These are phyloP conservation scores for Euphorbia celastroides DNA, from an alignment of 441 rosid genomes.

Conservation along the genomic window DNA sequence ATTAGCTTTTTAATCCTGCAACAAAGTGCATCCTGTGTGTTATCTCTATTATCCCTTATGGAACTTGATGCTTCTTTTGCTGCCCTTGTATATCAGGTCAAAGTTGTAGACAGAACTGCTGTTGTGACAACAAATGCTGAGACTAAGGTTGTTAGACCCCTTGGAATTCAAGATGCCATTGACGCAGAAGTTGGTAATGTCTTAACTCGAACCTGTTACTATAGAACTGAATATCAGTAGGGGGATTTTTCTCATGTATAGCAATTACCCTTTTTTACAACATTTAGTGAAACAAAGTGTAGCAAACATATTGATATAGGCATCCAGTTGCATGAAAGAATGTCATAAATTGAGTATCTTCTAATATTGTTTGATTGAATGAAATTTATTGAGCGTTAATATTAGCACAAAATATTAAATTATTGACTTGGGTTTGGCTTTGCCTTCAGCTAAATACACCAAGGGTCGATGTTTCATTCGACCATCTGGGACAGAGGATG, in stretches of 20 bases:
- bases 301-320: too few relatives aligned
- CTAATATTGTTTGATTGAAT: neutral
- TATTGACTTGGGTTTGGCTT: slow-evolving; percentile 1
- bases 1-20: neutral
- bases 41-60: neutral
- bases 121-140: slow-evolving; percentile 71
- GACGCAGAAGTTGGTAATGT: slow-evolving; percentile 54
- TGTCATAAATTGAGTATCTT: neutral
- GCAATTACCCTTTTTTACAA: neutral
- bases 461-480: slow-evolving; percentile 74
- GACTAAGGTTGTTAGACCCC: slow-evolving; percentile 65
- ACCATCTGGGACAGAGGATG: slow-evolving; percentile 95
- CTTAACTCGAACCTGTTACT: neutral
- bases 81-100: slow-evolving; percentile 39
- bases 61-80: slow-evolving; percentile 1
- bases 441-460: slow-evolving; percentile 43
- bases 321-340: neutral
- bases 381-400: neutral
- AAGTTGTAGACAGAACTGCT: slow-evolving; percentile 79
- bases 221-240: neutral
- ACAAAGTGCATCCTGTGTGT: neutral
- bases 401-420: neutral
- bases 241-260: neutral
- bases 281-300: neutral
- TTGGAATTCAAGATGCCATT: slow-evolving; percentile 83